phyloP scores from a whole-genome alignment of 495 filamentous ascomycete genomes.

The Clohesyomyces aquaticus region DNA sequence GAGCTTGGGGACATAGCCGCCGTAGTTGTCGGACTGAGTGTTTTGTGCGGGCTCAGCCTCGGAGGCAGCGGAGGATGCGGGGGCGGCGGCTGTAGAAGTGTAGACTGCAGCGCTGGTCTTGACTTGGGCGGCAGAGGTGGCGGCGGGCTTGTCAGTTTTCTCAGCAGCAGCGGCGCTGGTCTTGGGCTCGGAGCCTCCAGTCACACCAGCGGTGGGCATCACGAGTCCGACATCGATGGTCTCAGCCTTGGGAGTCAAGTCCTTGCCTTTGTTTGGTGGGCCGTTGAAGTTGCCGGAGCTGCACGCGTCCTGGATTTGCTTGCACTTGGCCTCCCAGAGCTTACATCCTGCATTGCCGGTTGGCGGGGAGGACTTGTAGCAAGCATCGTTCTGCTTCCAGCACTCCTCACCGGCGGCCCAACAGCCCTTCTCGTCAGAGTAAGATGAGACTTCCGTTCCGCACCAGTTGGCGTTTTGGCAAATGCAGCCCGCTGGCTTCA shows the following conservation, averaged over 20 bases:
- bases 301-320: constrained; percentile 55
- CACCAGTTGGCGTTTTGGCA: constrained; percentile 75
- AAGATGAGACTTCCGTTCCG: constrained; percentile 59
- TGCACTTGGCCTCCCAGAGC: constrained; percentile 64
- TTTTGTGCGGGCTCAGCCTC: neutral
- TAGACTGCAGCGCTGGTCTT: constrained; percentile 1
- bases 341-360: constrained; percentile 62
- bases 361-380: constrained; percentile 61
- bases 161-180: constrained; percentile 12
- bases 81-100: neutral
- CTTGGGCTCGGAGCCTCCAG: neutral
- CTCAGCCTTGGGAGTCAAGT: constrained; percentile 45
- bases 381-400: constrained; percentile 59
- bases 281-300: constrained; percentile 54
- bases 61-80: neutral
- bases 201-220: constrained; percentile 19
- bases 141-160: too few species aligned
- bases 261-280: constrained; percentile 60
- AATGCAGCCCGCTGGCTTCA: constrained; percentile 58
- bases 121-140: neutral
- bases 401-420: constrained; percentile 58
- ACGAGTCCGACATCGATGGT: constrained; percentile 37
- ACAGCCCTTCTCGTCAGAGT: constrained; percentile 60
- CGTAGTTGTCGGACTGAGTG: neutral
- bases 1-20: neutral